Evolutionary conservation across 2,329 filamentous ascomycete species (phyloP).

Genomic region (Chaetomium sp.): DNA sequence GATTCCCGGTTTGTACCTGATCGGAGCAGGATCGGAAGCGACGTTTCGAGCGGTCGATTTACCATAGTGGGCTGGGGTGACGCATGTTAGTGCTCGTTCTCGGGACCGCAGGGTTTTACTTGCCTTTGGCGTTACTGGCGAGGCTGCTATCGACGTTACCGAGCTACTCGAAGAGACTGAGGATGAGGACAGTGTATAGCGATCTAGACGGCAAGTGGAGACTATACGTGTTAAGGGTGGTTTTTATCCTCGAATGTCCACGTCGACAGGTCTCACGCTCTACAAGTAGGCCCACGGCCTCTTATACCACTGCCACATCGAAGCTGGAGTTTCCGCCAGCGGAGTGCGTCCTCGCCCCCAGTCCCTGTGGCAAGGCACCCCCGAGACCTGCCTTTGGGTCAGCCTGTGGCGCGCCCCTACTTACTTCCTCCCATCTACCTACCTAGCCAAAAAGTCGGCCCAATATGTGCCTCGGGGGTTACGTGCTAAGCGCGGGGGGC

Average conservation of each 20-base stretch:
- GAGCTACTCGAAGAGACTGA: neutral
- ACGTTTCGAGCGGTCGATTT: neutral
- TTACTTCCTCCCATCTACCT: neutral
- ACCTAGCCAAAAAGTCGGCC: neutral
- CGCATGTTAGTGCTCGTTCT: neutral
- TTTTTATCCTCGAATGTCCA: neutral
- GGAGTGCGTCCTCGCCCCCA: neutral
- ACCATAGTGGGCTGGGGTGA: conserved; percentile 14
- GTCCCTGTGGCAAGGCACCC: neutral
- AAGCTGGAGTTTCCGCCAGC: neutral
- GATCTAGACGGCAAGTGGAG: neutral
- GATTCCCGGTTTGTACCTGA: conserved; percentile 1
- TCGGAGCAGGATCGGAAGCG: conserved; percentile 14
- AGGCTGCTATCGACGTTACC: neutral
- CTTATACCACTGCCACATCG: neutral
- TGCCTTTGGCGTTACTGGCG: neutral
- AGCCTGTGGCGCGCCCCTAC: neutral
- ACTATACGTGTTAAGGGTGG: neutral
- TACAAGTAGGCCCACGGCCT: neutral
- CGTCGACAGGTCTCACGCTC: neutral
- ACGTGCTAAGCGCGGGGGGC: neutral
- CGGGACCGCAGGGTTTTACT: too few species aligned
- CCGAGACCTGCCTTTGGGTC: neutral
- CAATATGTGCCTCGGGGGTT: neutral
- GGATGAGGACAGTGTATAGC: neutral